Conservation (phyloP, 805 yeast genomes). For the Barnettozyma salicaria region DNA sequence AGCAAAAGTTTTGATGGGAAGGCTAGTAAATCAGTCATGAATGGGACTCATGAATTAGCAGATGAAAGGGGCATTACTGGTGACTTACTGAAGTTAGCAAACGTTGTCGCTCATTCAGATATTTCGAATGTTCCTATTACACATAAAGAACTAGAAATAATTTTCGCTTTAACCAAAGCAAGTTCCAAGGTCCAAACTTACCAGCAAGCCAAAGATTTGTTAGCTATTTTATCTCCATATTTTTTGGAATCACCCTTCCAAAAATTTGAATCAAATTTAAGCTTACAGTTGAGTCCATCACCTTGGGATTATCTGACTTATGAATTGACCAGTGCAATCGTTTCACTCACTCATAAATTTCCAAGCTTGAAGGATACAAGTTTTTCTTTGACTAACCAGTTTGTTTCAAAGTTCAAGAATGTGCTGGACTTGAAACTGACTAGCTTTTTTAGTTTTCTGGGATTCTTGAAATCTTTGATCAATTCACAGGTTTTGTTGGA, state of each 20-base stretch:
- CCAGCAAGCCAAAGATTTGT: slow-evolving; percentile 33
- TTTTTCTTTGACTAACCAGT: slow-evolving; percentile 21
- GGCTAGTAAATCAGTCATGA: slow-evolving; percentile 2
- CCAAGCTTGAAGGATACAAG: slow-evolving; percentile 24
- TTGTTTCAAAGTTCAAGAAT: slow-evolving; percentile 19
- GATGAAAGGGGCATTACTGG: no score
- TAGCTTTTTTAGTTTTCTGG: slow-evolving; percentile 31
- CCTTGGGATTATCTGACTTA: slow-evolving; percentile 37
- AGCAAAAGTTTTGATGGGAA: slow-evolving; percentile 4
- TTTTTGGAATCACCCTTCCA: slow-evolving; percentile 47
- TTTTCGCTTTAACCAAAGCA: slow-evolving; percentile 41
- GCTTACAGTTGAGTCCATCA: slow-evolving; percentile 30
- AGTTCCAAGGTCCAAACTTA: slow-evolving; percentile 29
- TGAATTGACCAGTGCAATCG: slow-evolving; percentile 29
- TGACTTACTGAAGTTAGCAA: slow-evolving; percentile 18
- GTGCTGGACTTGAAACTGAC: slow-evolving; percentile 14
- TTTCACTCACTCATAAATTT: slow-evolving; percentile 24
- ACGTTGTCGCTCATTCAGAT: slow-evolving; percentile 14
- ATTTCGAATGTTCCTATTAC: slow-evolving; percentile 27
- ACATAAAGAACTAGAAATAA: slow-evolving; percentile 48
- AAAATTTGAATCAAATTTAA: slow-evolving; percentile 35
- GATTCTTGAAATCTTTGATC: slow-evolving; percentile 31
- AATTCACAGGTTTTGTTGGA: slow-evolving; percentile 20
- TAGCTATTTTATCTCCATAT: slow-evolving; percentile 41
- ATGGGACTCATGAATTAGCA: no score